Evolutionary conservation across 805 yeast species (phyloP), one percentile per base, ranked within the genome.

Genomic region (Wickerhamomyces subpelliculosus): DNA sequence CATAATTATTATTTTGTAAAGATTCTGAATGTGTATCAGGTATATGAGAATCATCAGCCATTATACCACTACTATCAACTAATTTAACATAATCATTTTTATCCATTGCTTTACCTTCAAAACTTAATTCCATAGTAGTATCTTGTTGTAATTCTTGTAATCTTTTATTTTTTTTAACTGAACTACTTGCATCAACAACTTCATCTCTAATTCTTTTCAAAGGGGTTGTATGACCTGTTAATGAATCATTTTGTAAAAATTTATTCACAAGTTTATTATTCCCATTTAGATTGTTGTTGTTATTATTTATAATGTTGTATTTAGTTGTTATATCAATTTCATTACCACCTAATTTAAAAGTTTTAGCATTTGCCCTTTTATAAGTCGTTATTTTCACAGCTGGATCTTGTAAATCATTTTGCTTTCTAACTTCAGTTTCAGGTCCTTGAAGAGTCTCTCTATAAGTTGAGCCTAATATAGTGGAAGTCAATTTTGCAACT

Each of bases 21-120:
- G 21, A 20, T 34, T 36, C 22, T 39, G 44, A 20, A 47, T 47
- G 13, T 17, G 22, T 29, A 18, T 44, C 45, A 13, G 31, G 42
- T 8, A 36, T 4, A n/a, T 38, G 36, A 2, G 46, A 23, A 14
- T 59, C 63, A 38, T 60, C 67, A n/a, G 57, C 57, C 34, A 56
- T 44, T 2, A 61, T 57, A 3, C 61, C 55, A 35, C 60, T 56
- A 34, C 60, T 58, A 39, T 67, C 70, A 5, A 66, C 68, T 47
- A 67, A 52, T 32, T 63, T 58, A 29, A 65, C 63, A 12, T 65
- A 46, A 47, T 67, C 72, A 40, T 62, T 62, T 37, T 58, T 60
- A 47, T 65, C 67, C 58, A 67, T 53, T 2, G 71, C 72, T 41
- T 67, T 67, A 9, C 72, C 72, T 44, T 67, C 72, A 41, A 67